Evolutionary conservation across 305 asterid genomes (phyloP).

Genomic region (Solanum hybrid): DNA sequence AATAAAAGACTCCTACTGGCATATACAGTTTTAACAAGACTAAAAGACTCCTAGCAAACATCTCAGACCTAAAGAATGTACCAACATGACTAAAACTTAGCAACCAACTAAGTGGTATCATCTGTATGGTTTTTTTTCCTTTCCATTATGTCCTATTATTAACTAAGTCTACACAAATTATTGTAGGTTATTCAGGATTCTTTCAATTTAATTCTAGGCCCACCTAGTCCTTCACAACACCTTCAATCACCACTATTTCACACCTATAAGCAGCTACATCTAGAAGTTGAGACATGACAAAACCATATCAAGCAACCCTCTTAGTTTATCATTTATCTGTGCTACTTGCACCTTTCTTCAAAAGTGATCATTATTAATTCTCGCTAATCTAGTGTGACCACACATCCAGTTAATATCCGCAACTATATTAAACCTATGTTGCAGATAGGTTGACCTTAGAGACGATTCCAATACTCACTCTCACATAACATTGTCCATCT

Average conservation of each 20-base stretch:
- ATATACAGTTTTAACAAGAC: background rate
- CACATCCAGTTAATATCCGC: background rate
- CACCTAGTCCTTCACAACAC: background rate
- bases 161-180: background rate
- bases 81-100: background rate
- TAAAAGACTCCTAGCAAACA: background rate
- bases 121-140: background rate
- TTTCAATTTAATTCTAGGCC: background rate
- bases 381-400: background rate
- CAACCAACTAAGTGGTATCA: background rate
- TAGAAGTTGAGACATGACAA: background rate
- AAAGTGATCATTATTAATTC: background rate
- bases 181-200: background rate
- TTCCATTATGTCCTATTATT: background rate
- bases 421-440: background rate
- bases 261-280: background rate
- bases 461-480: background rate
- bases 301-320: background rate
- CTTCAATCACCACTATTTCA: background rate
- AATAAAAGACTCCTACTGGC: background rate
- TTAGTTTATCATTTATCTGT: background rate
- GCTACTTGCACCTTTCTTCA: background rate
- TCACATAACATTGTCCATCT: background rate
- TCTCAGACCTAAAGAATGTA: background rate
- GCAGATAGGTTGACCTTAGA: background rate